phyloP scores from a whole-genome alignment of 164 flowering plant genomes.

The grape (Vitis vinifera) region DNA sequence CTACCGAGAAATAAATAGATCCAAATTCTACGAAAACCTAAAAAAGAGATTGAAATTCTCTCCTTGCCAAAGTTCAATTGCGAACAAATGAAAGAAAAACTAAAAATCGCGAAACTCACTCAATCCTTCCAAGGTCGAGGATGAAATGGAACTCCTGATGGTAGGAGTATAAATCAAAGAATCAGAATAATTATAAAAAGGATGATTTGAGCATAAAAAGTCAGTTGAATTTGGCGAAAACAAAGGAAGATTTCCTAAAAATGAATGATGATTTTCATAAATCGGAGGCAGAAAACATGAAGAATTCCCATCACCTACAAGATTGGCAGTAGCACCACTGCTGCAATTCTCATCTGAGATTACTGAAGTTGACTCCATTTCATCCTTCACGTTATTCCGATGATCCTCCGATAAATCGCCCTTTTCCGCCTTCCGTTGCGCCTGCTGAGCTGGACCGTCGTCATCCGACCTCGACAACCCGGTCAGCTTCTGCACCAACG shows the following conservation, averaged over 20 bases:
- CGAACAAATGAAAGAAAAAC: not conserved
- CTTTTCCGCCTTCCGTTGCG: not conserved
- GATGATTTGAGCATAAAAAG: constrained; percentile 16
- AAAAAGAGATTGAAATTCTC: too few relatives aligned
- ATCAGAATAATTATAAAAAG: constrained; percentile 21
- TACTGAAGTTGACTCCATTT: constrained; percentile 32
- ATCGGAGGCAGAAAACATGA: constrained; percentile 23
- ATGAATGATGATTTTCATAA: constrained; percentile 17
- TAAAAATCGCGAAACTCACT: constrained; percentile 25
- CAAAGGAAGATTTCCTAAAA: constrained; percentile 15
- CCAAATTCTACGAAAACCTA: too few relatives aligned
- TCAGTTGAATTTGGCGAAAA: constrained; percentile 21
- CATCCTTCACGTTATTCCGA: constrained; percentile 10
- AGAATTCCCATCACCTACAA: constrained; percentile 19
- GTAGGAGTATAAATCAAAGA: constrained; percentile 14
- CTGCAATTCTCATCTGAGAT: constrained; percentile 33
- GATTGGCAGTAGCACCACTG: not conserved
- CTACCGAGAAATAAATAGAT: too few relatives aligned
- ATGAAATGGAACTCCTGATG: constrained; percentile 23
- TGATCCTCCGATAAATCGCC: not conserved
- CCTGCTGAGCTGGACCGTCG: not conserved
- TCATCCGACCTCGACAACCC: constrained; percentile 25
- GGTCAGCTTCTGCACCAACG: constrained; percentile 44
- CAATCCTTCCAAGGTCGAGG: constrained; percentile 18
- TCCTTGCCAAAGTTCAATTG: too few relatives aligned